These are phyloP conservation scores for Artemisia annua DNA, from an alignment of 129 eudicot species.

Conservation along the genomic window DNA sequence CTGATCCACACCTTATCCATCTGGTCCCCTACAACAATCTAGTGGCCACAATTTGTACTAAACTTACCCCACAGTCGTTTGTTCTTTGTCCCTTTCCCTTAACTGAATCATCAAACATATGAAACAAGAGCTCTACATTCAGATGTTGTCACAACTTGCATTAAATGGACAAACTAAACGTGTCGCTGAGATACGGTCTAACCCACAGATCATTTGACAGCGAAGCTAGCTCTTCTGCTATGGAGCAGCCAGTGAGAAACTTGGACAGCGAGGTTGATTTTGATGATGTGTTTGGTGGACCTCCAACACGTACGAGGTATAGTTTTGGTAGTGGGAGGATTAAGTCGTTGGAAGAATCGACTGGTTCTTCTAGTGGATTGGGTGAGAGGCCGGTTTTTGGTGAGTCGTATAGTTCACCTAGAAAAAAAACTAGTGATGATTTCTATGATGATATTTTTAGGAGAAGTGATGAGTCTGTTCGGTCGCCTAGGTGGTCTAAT, in stretches of 20 bases:
- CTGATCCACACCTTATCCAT: constrained; percentile 30
- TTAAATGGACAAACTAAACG: no score
- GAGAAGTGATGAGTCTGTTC: constrained; percentile 43
- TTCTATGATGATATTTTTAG: constrained; percentile 83
- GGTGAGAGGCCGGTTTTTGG: constrained; percentile 82
- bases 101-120: not conserved
- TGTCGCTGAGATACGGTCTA: constrained; percentile 22
- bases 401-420: constrained; percentile 43
- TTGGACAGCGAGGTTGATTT: constrained; percentile 67
- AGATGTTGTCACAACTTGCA: no score
- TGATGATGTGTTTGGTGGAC: constrained; percentile 94
- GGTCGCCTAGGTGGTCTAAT: constrained; percentile 58
- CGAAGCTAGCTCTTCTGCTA: constrained; percentile 36
- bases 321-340: constrained; percentile 42
- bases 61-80: constrained; percentile 26
- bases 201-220: constrained; percentile 39
- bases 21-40: constrained; percentile 31
- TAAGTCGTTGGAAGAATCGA: constrained; percentile 33
- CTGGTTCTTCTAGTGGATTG: constrained; percentile 36
- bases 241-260: constrained; percentile 10
- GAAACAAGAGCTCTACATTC: not conserved
- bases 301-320: constrained; percentile 71
- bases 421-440: constrained; percentile 45
- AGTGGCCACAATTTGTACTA: constrained; percentile 32
- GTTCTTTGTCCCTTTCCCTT: constrained; percentile 29